These are phyloP conservation scores for Pseudogymnoascus sp. DNA, from an alignment of 2,329 filamentous ascomycete species.

Conservation along the genomic window DNA sequence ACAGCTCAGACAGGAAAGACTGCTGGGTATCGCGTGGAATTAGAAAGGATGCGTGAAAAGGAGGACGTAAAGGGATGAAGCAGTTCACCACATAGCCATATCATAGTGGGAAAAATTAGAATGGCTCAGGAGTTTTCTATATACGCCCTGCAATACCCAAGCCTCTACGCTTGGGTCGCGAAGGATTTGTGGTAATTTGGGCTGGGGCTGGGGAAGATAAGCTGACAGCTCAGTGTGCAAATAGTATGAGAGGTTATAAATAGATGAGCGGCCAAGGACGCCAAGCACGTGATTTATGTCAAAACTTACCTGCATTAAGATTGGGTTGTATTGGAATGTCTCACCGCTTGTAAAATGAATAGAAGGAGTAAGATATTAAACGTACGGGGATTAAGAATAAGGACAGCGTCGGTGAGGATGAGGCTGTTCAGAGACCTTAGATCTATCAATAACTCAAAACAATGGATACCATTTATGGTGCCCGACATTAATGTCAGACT, in stretches of 20 bases:
- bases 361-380: neutral
- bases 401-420: neutral
- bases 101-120: neutral
- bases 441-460: neutral
- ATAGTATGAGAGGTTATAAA: conserved; percentile 2
- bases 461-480: neutral
- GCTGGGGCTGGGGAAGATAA: conserved; percentile 1
- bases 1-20: neutral
- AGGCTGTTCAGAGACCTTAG: neutral
- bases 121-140: neutral
- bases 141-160: neutral
- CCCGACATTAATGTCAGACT: neutral
- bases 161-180: neutral
- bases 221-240: conserved; percentile 1
- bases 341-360: neutral
- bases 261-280: neutral
- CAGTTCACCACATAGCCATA: neutral
- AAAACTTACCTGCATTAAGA: neutral
- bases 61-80: neutral
- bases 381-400: neutral
- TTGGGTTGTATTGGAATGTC: neutral
- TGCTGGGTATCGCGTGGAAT: neutral
- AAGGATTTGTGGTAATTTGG: conserved; percentile 7
- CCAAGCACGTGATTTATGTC: conserved; percentile 6
- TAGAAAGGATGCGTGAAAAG: neutral